phyloP scores from a whole-genome alignment of 2,329 filamentous ascomycete genomes.

The Dichotomopilus funicola region DNA sequence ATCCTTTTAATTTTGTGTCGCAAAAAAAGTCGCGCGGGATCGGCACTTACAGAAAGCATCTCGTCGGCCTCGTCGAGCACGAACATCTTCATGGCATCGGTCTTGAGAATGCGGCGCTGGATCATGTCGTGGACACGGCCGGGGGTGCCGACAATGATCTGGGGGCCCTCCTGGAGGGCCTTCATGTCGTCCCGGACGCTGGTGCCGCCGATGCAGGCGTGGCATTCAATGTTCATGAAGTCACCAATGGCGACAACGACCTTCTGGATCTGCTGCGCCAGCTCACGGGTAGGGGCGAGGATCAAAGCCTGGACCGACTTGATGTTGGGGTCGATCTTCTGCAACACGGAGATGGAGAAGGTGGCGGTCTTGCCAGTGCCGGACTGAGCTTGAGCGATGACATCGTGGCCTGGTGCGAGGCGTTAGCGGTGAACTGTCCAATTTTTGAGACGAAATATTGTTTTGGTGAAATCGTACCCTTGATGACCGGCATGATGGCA shows the following conservation, averaged over 20 bases:
- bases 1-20: no score
- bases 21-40: neutral
- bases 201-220: slow-evolving; percentile 98
- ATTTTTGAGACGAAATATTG: neutral
- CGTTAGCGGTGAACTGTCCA: slow-evolving; percentile 12
- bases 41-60: slow-evolving; percentile 75
- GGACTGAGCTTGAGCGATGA: slow-evolving; percentile 98
- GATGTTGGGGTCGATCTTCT: slow-evolving; percentile 93
- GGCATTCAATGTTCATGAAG: slow-evolving; percentile 99
- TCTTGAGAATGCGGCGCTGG: slow-evolving; percentile 93
- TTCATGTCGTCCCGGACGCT: slow-evolving; percentile 98
- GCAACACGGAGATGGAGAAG: slow-evolving; percentile 97
- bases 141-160: slow-evolving; percentile 95
- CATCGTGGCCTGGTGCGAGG: slow-evolving; percentile 69
- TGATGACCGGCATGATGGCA: slow-evolving; percentile 99
- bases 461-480: slow-evolving; percentile 56
- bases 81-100: slow-evolving; percentile 99
- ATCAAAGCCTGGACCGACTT: slow-evolving; percentile 98
- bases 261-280: slow-evolving; percentile 99
- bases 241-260: slow-evolving; percentile 97
- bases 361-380: slow-evolving; percentile 99
- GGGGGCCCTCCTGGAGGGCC: slow-evolving; percentile 89
- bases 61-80: slow-evolving; percentile 99
- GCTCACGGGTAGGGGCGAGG: slow-evolving; percentile 93
- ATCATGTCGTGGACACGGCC: slow-evolving; percentile 99